Evolutionary conservation across 495 filamentous ascomycete species (phyloP), one percentile per base, ranked within the genome.

Genomic region (Penicillium daleae): DNA sequence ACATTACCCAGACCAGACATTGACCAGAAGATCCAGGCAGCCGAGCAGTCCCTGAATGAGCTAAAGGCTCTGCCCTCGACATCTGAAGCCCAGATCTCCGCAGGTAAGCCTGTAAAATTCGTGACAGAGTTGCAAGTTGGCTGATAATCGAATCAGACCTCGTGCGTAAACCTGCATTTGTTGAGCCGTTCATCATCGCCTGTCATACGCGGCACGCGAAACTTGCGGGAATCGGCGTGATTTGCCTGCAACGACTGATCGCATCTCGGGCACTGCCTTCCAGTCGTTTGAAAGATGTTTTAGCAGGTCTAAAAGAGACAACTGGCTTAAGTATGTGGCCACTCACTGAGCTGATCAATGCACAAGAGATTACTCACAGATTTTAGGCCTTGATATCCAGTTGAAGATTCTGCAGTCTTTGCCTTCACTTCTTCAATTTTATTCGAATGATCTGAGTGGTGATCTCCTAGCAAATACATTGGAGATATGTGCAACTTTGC

Each of bases 391-490:
- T 52, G 96, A 99, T 73, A 89, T 97, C 3, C 95, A 99, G 68
- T 85, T 99, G 54, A 99, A 97, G 76, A 96, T 98, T 31, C 80
- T 99, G 19, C 95, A 99, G 72, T 91, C 93, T 0, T 78, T 99
- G 32, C 95, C 96, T n/a, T 90, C 92, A 1, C 71, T 99, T 39
- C 78, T 97, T 8, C 93, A 97, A 65, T 95, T 95, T 72, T 98
- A 97, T 77, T 87, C 91, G 0, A 84, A 85, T 59, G 89, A 93
- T 46, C 75, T 99, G 29, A 87, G 87, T 55, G 92, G 90, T 3
- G 89, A 93, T 54, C 82, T 97, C 17, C 82, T 98, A 39, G 89
- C 88, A 33, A 90, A 84, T 27, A 87, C 90, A 3, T 80, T 99
- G 64, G 90, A 96, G 70, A 90, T 97, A 73, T 98, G 95, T 74